Evolutionary conservation across 2,329 filamentous ascomycete genomes (phyloP).

Genomic region (Trichoderma sp.): DNA sequence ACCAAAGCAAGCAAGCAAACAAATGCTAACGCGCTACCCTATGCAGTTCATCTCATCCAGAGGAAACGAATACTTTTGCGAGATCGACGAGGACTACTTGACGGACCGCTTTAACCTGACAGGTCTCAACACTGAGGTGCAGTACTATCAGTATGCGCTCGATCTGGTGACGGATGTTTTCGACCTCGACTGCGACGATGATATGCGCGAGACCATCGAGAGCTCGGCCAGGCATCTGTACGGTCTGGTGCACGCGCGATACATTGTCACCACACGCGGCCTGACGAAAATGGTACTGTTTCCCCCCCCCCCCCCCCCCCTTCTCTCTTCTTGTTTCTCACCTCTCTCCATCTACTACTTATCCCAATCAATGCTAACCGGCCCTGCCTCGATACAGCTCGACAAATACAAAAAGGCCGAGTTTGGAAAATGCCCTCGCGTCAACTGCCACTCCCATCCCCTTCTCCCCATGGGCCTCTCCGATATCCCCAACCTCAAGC

Average conservation of each 20-base stretch:
- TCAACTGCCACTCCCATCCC: constrained; percentile 89
- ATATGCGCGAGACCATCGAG: constrained; percentile 96
- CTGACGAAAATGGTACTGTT: constrained; percentile 84
- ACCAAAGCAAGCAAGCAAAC: not conserved
- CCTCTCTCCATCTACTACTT: not conserved
- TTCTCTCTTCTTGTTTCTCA: not conserved
- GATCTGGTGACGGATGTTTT: constrained; percentile 98
- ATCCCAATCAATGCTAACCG: not conserved
- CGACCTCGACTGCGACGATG: constrained; percentile 96
- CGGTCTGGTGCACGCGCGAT: constrained; percentile 90
- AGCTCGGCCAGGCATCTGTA: constrained; percentile 95
- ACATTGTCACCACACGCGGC: constrained; percentile 93
- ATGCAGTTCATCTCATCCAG: constrained; percentile 91
- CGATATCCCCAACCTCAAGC: constrained; percentile 80
- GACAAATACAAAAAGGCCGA: constrained; percentile 99
- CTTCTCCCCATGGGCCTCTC: constrained; percentile 92
- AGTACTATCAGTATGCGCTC: constrained; percentile 98
- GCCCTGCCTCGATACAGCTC: constrained; percentile 56
- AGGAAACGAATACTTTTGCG: constrained; percentile 99
- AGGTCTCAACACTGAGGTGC: constrained; percentile 92
- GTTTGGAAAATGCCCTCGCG: constrained; percentile 96
- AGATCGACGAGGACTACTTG: constrained; percentile 98
- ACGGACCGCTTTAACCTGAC: constrained; percentile 98
- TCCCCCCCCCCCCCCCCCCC: no score
- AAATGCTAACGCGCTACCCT: constrained; percentile 2